Evolutionary conservation across 371 early-diverging fungal species (phyloP), one percentile per base, ranked within the genome.

Genomic region (Lichtheimia ornata): DNA sequence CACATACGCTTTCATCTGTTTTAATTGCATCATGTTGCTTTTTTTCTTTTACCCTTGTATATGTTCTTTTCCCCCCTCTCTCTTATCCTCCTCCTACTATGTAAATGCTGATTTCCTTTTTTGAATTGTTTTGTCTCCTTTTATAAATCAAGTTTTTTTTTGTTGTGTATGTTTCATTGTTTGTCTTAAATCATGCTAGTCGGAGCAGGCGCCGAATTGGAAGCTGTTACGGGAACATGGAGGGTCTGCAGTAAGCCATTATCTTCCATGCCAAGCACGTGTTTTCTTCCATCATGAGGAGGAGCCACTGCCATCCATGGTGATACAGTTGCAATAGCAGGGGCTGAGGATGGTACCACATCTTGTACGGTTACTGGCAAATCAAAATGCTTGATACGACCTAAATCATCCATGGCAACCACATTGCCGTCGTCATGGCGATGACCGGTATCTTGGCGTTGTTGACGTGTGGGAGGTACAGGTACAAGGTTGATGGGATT

Each of bases 211-310:
- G 15, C 27, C 47, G 14, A 35, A 35, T 35, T 35, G 11, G 53
- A 9, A 12, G 35, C 28, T 17, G 58, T 57, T 15, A 57, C 11
- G 2, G 58, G 58, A 12, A 44, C 17, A 15, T 15, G 30, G 15
- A 57, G 30, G 11, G 49, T 57, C 18, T 57, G 25, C 9, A 57
- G 17, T 17, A 25, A 20, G 15, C 58, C 58, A 24, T 18, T 57
- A 47, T 57, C 58, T 35, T 57, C 58, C 49, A 57, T 57, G 18
- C 58, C 58, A 17, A 57, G 30, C 9, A 57, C 22, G 17, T 49
- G 22, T 22, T 57, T 24, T 17, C 47, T 14, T 27, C 18, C 44
- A 15, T 15, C 9, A 18, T 20, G n/a, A 2, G 56, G 44, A 44
- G 27, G 9, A 27, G 45, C 12, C 14, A 30, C 27, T 52, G 30